Conservation (phyloP, 352 stramenopile species). For the Phytophthora hybrid region DNA sequence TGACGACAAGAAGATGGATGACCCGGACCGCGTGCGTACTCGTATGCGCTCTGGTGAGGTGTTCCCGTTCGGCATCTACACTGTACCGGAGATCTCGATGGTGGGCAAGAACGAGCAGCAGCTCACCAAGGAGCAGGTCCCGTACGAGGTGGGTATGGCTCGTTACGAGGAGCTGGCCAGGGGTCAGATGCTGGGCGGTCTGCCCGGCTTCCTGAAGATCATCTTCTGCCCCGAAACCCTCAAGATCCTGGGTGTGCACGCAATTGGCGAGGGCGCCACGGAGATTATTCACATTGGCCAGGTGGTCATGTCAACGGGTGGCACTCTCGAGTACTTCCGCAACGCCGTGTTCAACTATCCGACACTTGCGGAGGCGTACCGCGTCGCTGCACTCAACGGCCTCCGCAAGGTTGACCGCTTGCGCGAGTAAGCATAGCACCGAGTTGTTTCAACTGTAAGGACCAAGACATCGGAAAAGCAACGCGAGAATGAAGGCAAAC, state of each 20-base stretch:
- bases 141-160: conserved; percentile 83
- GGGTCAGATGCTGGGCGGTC: conserved; percentile 86
- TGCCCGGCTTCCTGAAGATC: conserved; percentile 86
- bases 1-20: conserved; percentile 58
- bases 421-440: conserved; percentile 27
- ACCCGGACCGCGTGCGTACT: conserved; percentile 74
- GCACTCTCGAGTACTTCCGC: conserved; percentile 91
- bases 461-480: not conserved
- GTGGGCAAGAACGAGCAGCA: conserved; percentile 92
- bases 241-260: conserved; percentile 81
- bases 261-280: conserved; percentile 87
- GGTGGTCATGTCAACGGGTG: conserved; percentile 86
- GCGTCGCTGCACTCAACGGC: conserved; percentile 80
- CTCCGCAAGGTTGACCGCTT: conserved; percentile 76
- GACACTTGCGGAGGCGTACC: conserved; percentile 89
- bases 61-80: conserved; percentile 91
- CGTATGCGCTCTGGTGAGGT: conserved; percentile 89
- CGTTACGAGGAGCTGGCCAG: conserved; percentile 88
- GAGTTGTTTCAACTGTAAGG: conserved; percentile 3
- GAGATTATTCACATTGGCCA: conserved; percentile 93
- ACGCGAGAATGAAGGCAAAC: not conserved
- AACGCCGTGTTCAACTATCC: conserved; percentile 94
- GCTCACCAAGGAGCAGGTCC: conserved; percentile 75
- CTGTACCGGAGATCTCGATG: conserved; percentile 90
- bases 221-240: conserved; percentile 85